Evolutionary conservation across 805 yeast genomes (phyloP).

Genomic region (Nakazawaea holstii): DNA sequence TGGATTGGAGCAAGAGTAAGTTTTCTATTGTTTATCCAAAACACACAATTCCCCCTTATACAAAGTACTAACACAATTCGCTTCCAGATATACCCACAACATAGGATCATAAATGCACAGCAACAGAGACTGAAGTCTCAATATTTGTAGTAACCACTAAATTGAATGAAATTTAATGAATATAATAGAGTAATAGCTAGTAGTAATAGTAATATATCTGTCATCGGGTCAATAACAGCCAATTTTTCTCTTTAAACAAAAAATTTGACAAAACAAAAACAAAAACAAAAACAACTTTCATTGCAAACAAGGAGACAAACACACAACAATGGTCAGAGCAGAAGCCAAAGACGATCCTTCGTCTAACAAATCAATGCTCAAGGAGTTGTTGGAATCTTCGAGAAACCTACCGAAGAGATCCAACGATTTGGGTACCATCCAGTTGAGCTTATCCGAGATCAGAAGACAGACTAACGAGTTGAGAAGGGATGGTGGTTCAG

Average conservation of each 20-base stretch:
- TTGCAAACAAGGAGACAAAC: not conserved
- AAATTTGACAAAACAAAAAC: not conserved
- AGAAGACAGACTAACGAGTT: constrained; percentile 58
- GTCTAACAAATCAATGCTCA: constrained; percentile 28
- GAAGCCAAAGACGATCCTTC: constrained; percentile 1
- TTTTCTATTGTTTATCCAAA: constrained; percentile 3
- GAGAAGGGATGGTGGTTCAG: constrained; percentile 37
- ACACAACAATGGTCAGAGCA: not conserved
- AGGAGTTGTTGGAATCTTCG: constrained; percentile 75
- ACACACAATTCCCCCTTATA: not conserved
- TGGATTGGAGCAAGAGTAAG: constrained; percentile 68
- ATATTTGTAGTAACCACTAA: not conserved
- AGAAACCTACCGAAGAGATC: constrained; percentile 61
- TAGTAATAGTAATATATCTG: not conserved
- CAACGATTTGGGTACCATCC: constrained; percentile 74
- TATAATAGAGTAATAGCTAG: not conserved
- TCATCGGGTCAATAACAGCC: not conserved
- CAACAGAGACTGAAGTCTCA: not conserved
- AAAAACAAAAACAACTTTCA: not conserved
- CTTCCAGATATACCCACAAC: not conserved
- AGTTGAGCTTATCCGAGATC: constrained; percentile 75
- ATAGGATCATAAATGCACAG: not conserved
- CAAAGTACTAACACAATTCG: not conserved
- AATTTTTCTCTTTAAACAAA: not conserved
- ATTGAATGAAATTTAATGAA: not conserved